phyloP scores from a whole-genome alignment of 306 rosid genomes.

The Vigna radiata region DNA sequence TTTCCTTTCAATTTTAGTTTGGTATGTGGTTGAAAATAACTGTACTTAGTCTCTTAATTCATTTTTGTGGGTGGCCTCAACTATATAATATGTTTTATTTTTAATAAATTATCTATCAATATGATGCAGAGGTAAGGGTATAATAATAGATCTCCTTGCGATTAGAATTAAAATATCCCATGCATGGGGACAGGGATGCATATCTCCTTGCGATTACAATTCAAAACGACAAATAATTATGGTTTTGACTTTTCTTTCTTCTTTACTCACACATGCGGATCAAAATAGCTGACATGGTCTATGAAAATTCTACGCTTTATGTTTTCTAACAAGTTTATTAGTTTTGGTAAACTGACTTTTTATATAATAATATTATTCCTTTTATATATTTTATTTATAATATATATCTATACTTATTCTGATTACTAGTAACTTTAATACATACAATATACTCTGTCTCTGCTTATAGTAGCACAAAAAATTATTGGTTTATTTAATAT shows the following conservation, averaged over 20 bases:
- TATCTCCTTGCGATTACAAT: slow-evolving; percentile 25
- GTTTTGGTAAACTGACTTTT: no score
- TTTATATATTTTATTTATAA: no score
- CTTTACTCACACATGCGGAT: no score
- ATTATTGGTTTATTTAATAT: no score
- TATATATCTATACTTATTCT: no score
- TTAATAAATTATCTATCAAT: neutral
- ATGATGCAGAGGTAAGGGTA: neutral
- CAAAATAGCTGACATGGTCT: no score
- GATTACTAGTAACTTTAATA: no score
- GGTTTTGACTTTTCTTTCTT: slow-evolving; percentile 37
- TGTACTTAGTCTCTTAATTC: neutral
- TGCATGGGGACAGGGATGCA: slow-evolving; percentile 53
- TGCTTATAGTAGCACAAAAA: no score
- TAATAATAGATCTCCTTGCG: neutral
- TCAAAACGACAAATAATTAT: neutral
- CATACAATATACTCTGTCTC: no score
- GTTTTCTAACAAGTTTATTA: no score
- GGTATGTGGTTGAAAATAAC: neutral
- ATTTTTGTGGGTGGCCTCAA: neutral
- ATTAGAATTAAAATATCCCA: neutral
- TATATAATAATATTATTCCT: no score
- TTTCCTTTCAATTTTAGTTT: slow-evolving; percentile 10
- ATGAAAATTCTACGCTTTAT: no score
- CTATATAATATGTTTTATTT: neutral